Evolutionary conservation across 78 protist species (phyloP).

Genomic region (Emiliania huxleyi): DNA sequence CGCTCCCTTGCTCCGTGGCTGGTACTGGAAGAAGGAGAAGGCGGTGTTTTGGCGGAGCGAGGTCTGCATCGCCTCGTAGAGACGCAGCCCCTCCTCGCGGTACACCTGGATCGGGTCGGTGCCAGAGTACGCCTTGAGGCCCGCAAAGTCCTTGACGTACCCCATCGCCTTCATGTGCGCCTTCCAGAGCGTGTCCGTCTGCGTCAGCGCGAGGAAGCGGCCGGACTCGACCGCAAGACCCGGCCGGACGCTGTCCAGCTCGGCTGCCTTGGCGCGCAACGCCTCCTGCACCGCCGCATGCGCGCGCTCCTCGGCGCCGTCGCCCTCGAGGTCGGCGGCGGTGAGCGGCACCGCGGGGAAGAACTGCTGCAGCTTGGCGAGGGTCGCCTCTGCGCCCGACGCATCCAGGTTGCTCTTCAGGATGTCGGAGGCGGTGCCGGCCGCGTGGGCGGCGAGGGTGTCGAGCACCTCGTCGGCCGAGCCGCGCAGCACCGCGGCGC

Average conservation of each 20-base stretch:
- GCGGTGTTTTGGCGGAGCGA: background rate
- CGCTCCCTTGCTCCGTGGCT: too few species aligned
- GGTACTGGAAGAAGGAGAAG: slow-evolving; percentile 1
- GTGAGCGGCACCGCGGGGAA: background rate
- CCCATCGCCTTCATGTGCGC: background rate
- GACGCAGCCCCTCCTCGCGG: background rate
- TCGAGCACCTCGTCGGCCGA: background rate
- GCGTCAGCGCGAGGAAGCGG: background rate
- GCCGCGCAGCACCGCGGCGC: background rate
- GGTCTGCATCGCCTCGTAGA: background rate
- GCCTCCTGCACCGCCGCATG: background rate
- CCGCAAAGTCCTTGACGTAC: background rate
- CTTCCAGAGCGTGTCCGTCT: slow-evolving; percentile 3
- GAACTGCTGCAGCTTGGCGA: background rate
- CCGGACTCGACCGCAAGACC: background rate
- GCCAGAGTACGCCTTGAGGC: background rate
- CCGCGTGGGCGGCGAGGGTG: background rate
- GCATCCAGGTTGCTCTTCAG: background rate
- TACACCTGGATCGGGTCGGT: background rate
- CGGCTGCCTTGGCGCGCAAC: background rate
- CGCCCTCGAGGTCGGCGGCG: too few species aligned
- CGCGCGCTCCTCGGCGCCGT: background rate
- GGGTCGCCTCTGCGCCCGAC: background rate
- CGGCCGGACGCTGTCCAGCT: background rate
- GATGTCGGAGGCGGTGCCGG: background rate